Percentiles rank a stretch among this genome's conserved stretches.
Evolutionary conservation across 768 basidiomycete genomes (phyloP).

Genomic region (Leccinum broughii): DNA sequence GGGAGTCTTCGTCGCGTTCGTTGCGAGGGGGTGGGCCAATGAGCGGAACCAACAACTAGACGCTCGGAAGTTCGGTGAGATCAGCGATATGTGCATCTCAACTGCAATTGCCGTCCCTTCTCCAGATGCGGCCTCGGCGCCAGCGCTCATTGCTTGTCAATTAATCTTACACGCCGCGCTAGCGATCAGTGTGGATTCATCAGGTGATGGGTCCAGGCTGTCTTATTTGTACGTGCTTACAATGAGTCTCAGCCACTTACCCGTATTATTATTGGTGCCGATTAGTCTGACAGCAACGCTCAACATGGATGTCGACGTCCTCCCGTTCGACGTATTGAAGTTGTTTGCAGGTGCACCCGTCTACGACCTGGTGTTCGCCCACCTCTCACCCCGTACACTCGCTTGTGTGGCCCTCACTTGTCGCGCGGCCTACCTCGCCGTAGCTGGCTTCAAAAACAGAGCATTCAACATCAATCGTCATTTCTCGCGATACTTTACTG

Average conservation of each 20-base stretch:
- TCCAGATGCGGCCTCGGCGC: not conserved
- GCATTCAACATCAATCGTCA: constrained; percentile 39
- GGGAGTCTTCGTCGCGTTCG: not conserved
- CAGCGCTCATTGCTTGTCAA: no score
- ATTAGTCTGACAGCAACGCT: not conserved
- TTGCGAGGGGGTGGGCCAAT: not conserved
- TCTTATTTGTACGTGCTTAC: no score
- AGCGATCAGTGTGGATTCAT: no score
- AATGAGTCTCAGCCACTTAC: no score
- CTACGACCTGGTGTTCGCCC: constrained; percentile 22
- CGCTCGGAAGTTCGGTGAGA: not conserved
- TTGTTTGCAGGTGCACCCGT: constrained; percentile 22
- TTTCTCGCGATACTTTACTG: constrained; percentile 38
- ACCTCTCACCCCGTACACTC: constrained; percentile 29
- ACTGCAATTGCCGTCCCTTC: not conserved
- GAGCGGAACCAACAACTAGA: not conserved
- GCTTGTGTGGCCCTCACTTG: constrained; percentile 25
- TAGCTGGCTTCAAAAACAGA: constrained; percentile 22
- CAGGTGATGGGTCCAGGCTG: no score
- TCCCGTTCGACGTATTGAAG: not conserved
- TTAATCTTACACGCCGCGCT: no score
- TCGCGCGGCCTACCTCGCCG: constrained; percentile 13
- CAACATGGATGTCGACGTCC: not conserved
- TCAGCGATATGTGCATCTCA: not conserved
- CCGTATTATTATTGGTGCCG: no score